These are phyloP conservation scores for Kodamaea neixiangensis DNA, from an alignment of 805 yeast genomes.

Conservation along the genomic window DNA sequence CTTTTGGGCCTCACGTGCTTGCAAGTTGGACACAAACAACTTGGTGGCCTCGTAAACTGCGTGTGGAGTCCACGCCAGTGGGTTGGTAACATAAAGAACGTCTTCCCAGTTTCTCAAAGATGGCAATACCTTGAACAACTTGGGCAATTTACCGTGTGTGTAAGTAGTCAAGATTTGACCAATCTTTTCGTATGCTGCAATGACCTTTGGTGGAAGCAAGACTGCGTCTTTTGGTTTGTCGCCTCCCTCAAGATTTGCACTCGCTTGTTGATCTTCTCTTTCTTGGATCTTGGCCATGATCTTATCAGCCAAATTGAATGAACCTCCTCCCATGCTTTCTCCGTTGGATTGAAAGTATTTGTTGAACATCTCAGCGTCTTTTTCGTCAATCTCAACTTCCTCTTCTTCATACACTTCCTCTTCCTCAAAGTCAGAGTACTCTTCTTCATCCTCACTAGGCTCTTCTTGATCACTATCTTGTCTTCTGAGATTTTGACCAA, in stretches of 20 bases:
- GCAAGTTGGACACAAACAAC: conserved; percentile 86
- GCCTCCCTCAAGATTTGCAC: conserved; percentile 9
- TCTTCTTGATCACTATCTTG: conserved; percentile 33
- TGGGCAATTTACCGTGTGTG: conserved; percentile 96
- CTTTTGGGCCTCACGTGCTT: conserved; percentile 84
- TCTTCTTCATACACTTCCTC: conserved; percentile 53
- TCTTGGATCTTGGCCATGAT: conserved; percentile 88
- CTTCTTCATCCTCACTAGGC: conserved; percentile 51
- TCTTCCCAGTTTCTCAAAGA: conserved; percentile 95
- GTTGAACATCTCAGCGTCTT: conserved; percentile 83
- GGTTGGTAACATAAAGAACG: conserved; percentile 87
- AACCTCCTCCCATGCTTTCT: conserved; percentile 27
- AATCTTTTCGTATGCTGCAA: conserved; percentile 89
- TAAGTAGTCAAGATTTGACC: conserved; percentile 85
- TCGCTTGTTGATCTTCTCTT: conserved; percentile 46
- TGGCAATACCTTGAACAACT: conserved; percentile 92
- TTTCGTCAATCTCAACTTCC: conserved; percentile 69
- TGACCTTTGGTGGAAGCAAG: conserved; percentile 91
- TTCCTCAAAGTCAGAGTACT: conserved; percentile 56
- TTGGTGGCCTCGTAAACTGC: conserved; percentile 94
- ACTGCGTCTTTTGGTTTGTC: conserved; percentile 57
- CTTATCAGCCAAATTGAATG: conserved; percentile 84
- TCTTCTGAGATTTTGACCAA: conserved; percentile 24
- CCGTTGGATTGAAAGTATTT: conserved; percentile 58
- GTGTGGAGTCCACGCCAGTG: conserved; percentile 92